Conservation (phyloP, 495 filamentous ascomycete genomes). For the Xylaria bambusicola region DNA sequence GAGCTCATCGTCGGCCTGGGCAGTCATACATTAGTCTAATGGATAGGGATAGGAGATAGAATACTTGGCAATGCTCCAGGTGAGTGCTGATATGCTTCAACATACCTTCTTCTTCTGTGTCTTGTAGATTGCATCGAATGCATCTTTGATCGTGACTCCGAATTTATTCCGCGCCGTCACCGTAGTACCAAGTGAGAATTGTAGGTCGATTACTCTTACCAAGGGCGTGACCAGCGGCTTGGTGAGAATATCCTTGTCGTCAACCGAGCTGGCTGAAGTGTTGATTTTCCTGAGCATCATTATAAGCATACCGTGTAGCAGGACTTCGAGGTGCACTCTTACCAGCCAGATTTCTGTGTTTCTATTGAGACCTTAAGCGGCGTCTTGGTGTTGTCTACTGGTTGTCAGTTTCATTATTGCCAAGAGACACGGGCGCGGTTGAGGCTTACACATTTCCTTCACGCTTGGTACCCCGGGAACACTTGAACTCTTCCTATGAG, state of each 20-base stretch:
- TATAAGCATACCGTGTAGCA: slow-evolving; percentile 13
- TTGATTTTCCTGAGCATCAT: slow-evolving; percentile 75
- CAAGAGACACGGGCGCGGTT: background rate
- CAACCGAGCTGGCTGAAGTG: slow-evolving; percentile 69
- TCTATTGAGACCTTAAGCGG: slow-evolving; percentile 79
- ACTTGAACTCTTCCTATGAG: slow-evolving; percentile 71
- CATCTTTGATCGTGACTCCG: slow-evolving; percentile 94
- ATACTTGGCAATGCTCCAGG: too few relatives aligned
- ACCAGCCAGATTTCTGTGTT: slow-evolving; percentile 90
- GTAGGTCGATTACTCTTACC: slow-evolving; percentile 90
- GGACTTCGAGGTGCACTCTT: slow-evolving; percentile 40
- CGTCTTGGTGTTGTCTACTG: slow-evolving; percentile 70
- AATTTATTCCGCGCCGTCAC: slow-evolving; percentile 88
- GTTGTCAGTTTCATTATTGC: slow-evolving; percentile 7
- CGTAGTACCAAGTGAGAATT: slow-evolving; percentile 83
- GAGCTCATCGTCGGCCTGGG: slow-evolving; percentile 86
- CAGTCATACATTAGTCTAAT: slow-evolving; percentile 1
- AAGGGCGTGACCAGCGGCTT: slow-evolving; percentile 75
- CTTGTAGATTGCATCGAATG: slow-evolving; percentile 90
- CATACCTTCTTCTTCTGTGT: slow-evolving; percentile 88
- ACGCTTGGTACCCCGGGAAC: slow-evolving; percentile 74
- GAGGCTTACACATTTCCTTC: slow-evolving; percentile 73
- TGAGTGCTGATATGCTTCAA: background rate
- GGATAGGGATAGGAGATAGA: too few relatives aligned
- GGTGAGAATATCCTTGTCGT: slow-evolving; percentile 80